Evolutionary conservation across 2,329 filamentous ascomycete species (phyloP), one percentile per base, ranked within the genome.

Genomic region (Pseudogymnoascus sp.): DNA sequence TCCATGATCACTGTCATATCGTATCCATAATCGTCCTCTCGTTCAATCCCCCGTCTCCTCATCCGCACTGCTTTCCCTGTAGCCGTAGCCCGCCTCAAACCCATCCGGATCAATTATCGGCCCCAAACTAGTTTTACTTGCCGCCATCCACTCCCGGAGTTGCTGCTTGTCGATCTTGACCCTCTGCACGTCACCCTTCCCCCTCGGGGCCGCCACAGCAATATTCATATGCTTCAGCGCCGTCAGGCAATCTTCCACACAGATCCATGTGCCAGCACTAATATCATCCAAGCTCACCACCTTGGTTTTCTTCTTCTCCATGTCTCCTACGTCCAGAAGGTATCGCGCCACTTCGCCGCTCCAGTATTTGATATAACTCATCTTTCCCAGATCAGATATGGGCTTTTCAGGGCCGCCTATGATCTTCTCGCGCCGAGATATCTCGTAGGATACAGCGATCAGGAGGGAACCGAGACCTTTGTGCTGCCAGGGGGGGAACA

Each of bases 401-500:
- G 93, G 95, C 74, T 96, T 95, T 78, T 99, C 95, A 0, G 95
- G 95, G 0, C 95, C 93, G 37, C 95, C 95, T 29, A 97, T 82
- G 47, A 93, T 81, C 6, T 87, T 86, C 72, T 97, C 93, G 63
- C 90, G 84, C 59, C 87, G 85, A 19, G 92, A 93, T 56, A 99
- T 88, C 74, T 95, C 93, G 75, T 99, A 99, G 38, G 90, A 96
- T 2, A 95, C 86, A 4, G 91, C 92, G 86, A 99, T 97, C 33
- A 99, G 81, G 61, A 97, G 78, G 61, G 91, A 86, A 0, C 95
- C 95, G 0, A 97, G 82, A 1, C 93, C 92, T 68, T 91, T 92
- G 67, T 89, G 87, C 76, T 97, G 93, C 86, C 93, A 97, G 0
- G 95, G 95, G 1, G 95, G 95, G 72, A 97, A 97, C 14, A 97